Conservation (phyloP, 306 rosid genomes). For the Medicago arabica region DNA sequence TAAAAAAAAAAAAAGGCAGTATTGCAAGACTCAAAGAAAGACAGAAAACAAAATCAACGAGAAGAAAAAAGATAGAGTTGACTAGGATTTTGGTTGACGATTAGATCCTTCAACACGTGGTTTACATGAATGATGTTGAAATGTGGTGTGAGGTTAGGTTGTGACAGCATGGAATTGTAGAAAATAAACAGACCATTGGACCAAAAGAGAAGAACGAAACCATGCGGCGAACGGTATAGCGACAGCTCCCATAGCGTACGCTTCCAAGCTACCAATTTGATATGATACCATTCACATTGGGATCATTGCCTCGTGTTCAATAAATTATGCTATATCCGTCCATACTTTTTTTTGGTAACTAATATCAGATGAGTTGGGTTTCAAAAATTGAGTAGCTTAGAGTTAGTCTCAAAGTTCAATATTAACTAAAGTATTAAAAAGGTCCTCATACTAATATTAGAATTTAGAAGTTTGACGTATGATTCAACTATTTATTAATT, state of each 20-base stretch:
- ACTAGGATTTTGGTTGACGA: conserved; percentile 73
- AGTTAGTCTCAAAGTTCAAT: too few relatives aligned
- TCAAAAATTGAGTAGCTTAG: too few relatives aligned
- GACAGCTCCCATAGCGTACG: conserved; percentile 49
- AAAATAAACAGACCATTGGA: conserved; percentile 31
- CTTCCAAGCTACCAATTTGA: conserved; percentile 2
- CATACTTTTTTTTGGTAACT: too few relatives aligned
- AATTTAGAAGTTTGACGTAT: too few relatives aligned
- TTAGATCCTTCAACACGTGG: conserved; percentile 75
- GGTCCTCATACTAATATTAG: too few relatives aligned
- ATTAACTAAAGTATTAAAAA: too few relatives aligned
- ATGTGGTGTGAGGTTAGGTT: conserved; percentile 62
- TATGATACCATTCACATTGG: too few relatives aligned
- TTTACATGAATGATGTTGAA: conserved; percentile 60
- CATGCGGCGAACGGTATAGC: conserved; percentile 54
- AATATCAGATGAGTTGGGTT: too few relatives aligned
- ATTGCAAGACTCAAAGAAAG: conserved; percentile 32
- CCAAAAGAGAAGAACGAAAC: background rate
- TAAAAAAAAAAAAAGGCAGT: conserved; percentile 28
- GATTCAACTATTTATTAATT: too few relatives aligned
- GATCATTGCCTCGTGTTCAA: too few relatives aligned
- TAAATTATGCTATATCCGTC: too few relatives aligned
- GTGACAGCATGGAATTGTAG: conserved; percentile 58
- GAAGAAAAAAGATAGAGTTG: conserved; percentile 64
- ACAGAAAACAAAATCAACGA: conserved; percentile 43